Evolutionary conservation across 192 early-diverging fungal species (phyloP).

Genomic region (Mortierella hygrophila): DNA sequence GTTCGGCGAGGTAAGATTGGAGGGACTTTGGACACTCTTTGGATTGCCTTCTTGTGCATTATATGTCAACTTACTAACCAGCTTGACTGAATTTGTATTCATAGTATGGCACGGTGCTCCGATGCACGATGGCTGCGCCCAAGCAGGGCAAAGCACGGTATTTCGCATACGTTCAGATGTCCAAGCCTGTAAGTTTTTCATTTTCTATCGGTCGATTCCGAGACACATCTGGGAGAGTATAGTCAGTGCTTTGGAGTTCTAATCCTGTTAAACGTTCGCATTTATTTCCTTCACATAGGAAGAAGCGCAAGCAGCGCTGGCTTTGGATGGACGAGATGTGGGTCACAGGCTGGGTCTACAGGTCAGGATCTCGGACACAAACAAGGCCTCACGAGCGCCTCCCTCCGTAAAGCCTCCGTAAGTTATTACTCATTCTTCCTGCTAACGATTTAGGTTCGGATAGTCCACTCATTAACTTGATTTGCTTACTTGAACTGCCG

Average conservation of each 20-base stretch:
- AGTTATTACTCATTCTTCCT: not conserved
- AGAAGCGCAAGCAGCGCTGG: constrained; percentile 42
- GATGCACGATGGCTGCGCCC: constrained; percentile 17
- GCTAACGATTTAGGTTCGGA: not conserved
- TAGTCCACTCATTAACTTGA: not conserved
- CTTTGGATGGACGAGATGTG: constrained; percentile 39
- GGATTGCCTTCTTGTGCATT: not conserved
- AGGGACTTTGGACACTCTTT: no score
- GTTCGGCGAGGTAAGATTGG: constrained; percentile 24
- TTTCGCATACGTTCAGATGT: constrained; percentile 38
- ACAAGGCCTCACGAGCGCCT: not conserved
- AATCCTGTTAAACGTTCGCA: not conserved
- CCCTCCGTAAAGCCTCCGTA: constrained; percentile 31
- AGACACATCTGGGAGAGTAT: not conserved
- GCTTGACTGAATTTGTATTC: not conserved
- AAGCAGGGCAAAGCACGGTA: not conserved
- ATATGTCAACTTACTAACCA: not conserved
- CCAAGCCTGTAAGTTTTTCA: constrained; percentile 12
- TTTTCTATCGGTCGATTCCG: no score
- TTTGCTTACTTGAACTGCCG: not conserved
- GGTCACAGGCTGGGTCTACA: constrained; percentile 32
- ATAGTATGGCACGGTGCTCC: constrained; percentile 30
- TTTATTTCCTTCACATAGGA: constrained; percentile 6
- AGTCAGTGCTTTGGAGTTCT: not conserved
- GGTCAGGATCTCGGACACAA: constrained; percentile 47